Base-by-base conservation (phyloP, 768 basidiomycete genomes). In the Suillus clintonianus region DNA sequence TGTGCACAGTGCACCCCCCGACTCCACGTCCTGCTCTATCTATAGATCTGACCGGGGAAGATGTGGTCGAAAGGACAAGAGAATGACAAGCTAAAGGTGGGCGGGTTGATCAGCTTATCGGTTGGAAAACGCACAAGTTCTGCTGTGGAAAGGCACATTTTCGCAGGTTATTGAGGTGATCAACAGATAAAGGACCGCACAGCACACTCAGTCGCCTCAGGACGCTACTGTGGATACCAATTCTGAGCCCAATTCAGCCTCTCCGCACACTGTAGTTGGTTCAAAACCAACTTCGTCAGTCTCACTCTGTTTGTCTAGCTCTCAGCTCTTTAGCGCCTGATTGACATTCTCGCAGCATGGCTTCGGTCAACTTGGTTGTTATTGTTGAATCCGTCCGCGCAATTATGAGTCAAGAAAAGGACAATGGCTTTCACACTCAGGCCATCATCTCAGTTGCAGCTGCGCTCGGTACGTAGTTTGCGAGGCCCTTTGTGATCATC, bases 291-390 rank as follows among this genome's bases (percentile, higher is more conserved):
- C 39, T 10, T 57, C 56, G 24, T 39, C 56, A 30, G 56, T 42
- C 19, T 19, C 15, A 39, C 37, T n/a, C 66, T 85, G 86, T 86
- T 62, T 54, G 65, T 64, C 22, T 34, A 42, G 45, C 56, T 55
- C 42, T 9, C 43, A 51, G 19, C n/a, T 54, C 57, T 24, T 48
- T 50, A 17, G 34, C 9, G 7, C 59, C 50, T 50, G 42, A 10
- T 51, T 67, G 17, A 59, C 53, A 8, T 69, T 24, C 51, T 30
- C 22, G 42, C 65, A 94, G 94, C 55, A 98, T 97, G 95, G 86
- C 86, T 62, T 86, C 92, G 5, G 95, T 97, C 68, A 98, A 97
- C 77, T 77, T 98, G 37, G 89, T 97, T 60, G 86, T 98, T 66
- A 86, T 95, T 57, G 95, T 97, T 51, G 93, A 97, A 77, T 92